Conservation (phyloP, 1,139 yeast genomes). For the Hanseniaspora sp. region DNA sequence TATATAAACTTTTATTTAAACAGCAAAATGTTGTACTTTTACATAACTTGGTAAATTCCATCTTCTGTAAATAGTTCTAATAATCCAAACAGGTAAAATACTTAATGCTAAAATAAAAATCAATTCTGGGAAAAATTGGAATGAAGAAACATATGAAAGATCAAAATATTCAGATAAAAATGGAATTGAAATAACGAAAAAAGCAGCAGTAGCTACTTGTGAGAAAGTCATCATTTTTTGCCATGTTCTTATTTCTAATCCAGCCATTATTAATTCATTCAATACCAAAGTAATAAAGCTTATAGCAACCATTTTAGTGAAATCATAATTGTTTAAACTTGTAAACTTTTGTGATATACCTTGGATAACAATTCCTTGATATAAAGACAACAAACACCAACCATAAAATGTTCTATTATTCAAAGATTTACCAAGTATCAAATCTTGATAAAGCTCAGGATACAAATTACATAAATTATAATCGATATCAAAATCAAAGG, state of each 20-base stretch:
- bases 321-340: conserved; percentile 44
- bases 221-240: conserved; percentile 63
- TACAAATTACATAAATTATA: conserved; percentile 80
- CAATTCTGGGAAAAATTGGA: conserved; percentile 60
- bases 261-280: conserved; percentile 90
- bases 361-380: conserved; percentile 78
- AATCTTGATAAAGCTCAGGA: conserved; percentile 89
- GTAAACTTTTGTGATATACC: conserved; percentile 66
- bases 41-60: conserved; percentile 93
- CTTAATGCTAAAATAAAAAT: conserved; percentile 56
- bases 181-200: conserved; percentile 69
- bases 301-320: conserved; percentile 70
- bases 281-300: conserved; percentile 69
- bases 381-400: conserved; percentile 80
- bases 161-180: conserved; percentile 77
- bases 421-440: conserved; percentile 76
- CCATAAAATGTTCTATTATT: conserved; percentile 80
- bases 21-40: conserved; percentile 61
- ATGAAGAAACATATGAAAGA: conserved; percentile 47
- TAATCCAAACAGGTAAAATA: conserved; percentile 81
- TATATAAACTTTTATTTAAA: conserved; percentile 7
- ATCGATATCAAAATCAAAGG: conserved; percentile 81
- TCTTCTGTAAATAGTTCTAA: conserved; percentile 59
- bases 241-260: conserved; percentile 85
- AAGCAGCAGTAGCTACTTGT: conserved; percentile 55